phyloP scores from a whole-genome alignment of 176 grass and related monocot species.

The Luzula sylvatica region DNA sequence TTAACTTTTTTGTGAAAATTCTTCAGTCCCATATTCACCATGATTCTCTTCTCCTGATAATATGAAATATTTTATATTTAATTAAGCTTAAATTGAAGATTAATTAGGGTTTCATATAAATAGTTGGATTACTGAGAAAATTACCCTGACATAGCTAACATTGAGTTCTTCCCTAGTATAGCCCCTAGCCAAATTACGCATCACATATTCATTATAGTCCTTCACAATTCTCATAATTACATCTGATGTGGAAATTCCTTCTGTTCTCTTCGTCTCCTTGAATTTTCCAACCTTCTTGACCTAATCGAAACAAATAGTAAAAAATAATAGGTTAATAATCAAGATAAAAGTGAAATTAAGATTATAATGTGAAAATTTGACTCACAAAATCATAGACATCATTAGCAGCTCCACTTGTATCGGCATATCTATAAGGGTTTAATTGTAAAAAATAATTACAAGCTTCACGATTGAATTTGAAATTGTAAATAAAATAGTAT shows the following conservation, averaged over 20 bases:
- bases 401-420: constrained; percentile 82
- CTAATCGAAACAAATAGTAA: constrained; percentile 24
- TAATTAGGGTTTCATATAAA: no score
- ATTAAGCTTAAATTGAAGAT: no score
- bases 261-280: constrained; percentile 89
- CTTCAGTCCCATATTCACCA: constrained; percentile 94
- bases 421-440: constrained; percentile 69
- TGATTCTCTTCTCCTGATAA: constrained; percentile 78
- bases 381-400: constrained; percentile 96
- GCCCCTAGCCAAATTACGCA: constrained; percentile 87
- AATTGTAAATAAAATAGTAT: constrained; percentile 8
- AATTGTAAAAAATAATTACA: constrained; percentile 25
- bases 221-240: constrained; percentile 98
- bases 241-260: constrained; percentile 97
- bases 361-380: constrained; percentile 6
- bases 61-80: background rate
- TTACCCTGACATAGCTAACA: constrained; percentile 94
- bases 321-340: constrained; percentile 6
- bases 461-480: no score
- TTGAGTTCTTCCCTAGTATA: constrained; percentile 94
- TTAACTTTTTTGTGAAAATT: constrained; percentile 80
- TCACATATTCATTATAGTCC: constrained; percentile 97
- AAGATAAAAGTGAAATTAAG: background rate
- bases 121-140: no score
- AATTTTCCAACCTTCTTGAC: constrained; percentile 84